phyloP scores from a whole-genome alignment of 1,284 basidiomycete genomes.

The Malassezia pachydermatis region DNA sequence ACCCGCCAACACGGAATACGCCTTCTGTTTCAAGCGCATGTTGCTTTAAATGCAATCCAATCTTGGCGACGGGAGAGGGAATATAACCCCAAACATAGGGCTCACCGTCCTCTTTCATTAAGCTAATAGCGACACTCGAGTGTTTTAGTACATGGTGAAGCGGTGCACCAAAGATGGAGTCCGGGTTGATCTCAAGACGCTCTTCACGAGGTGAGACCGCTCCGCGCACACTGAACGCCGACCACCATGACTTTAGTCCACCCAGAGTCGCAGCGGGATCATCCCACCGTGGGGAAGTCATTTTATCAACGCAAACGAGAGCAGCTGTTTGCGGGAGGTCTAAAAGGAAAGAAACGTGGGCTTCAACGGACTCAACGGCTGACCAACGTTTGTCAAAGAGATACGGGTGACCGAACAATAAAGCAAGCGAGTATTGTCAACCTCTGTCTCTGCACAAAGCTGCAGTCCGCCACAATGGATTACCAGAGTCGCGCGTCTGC shows the following conservation, averaged over 20 bases:
- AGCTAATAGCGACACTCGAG: constrained; percentile 87
- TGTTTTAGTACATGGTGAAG: constrained; percentile 71
- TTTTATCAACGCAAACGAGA: background rate
- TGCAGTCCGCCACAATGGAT: too few species aligned
- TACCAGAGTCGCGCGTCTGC: too few species aligned
- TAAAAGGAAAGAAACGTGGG: too few species aligned
- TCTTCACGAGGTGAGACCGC: constrained; percentile 3
- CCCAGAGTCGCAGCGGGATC: background rate
- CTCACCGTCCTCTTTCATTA: constrained; percentile 56
- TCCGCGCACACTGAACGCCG: constrained; percentile 4
- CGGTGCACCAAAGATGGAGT: constrained; percentile 67
- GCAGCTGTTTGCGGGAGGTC: too few species aligned
- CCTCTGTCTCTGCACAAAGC: too few species aligned
- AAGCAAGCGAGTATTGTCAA: too few species aligned
- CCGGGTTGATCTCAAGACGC: background rate
- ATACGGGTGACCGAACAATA: too few species aligned
- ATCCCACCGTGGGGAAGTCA: constrained; percentile 5
- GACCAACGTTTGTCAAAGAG: too few species aligned
- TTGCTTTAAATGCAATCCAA: constrained; percentile 55
- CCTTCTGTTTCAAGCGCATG: constrained; percentile 65
- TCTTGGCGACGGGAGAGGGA: constrained; percentile 92
- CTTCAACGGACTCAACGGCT: too few species aligned
- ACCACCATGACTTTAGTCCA: constrained; percentile 12
- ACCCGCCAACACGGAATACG: constrained; percentile 67
- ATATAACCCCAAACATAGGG: constrained; percentile 60